A percentile compares a stretch with the other conserved stretches of the same genome.
Conservation (phyloP, 1,284 basidiomycete species). For the Apiotrichum mycotoxinovorans region DNA sequence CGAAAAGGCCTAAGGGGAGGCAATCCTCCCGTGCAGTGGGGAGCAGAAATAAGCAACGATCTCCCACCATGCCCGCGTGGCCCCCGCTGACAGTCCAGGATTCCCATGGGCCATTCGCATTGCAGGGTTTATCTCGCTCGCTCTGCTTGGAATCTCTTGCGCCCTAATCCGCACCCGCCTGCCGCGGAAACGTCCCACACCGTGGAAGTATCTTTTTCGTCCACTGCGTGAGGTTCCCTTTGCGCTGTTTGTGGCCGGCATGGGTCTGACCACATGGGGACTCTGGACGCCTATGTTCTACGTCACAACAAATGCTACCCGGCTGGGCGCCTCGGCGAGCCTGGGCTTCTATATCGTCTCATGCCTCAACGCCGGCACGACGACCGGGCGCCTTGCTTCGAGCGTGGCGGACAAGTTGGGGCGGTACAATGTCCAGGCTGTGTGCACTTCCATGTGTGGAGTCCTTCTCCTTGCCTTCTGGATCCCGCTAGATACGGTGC, state of each 20-base stretch:
- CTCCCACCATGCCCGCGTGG: too few relatives aligned
- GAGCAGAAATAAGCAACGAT: too few relatives aligned
- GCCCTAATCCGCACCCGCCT: conserved; percentile 24
- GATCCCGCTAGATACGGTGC: conserved; percentile 17
- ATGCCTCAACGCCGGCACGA: conserved; percentile 36
- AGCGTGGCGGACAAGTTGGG: conserved; percentile 15
- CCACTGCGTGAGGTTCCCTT: conserved; percentile 27
- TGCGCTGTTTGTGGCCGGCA: conserved; percentile 24
- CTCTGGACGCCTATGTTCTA: conserved; percentile 39
- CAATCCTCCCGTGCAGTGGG: too few relatives aligned
- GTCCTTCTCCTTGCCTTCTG: conserved; percentile 28
- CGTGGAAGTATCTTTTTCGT: conserved; percentile 19
- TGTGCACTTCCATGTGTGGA: conserved; percentile 19
- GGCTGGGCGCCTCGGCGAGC: conserved; percentile 31
- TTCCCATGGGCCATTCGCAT: conserved; percentile 30
- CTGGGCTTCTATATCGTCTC: conserved; percentile 31
- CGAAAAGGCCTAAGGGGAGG: too few relatives aligned
- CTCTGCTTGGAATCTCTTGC: conserved; percentile 19
- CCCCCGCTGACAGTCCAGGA: neutral
- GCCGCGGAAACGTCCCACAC: conserved; percentile 20
- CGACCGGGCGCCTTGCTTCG: conserved; percentile 24
- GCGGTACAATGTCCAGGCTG: conserved; percentile 36
- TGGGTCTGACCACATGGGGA: conserved; percentile 32
- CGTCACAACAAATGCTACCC: conserved; percentile 31
- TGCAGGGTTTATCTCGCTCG: conserved; percentile 29